phyloP scores from a whole-genome alignment of 192 early-diverging fungal genomes.

The Mortierella claussenii region DNA sequence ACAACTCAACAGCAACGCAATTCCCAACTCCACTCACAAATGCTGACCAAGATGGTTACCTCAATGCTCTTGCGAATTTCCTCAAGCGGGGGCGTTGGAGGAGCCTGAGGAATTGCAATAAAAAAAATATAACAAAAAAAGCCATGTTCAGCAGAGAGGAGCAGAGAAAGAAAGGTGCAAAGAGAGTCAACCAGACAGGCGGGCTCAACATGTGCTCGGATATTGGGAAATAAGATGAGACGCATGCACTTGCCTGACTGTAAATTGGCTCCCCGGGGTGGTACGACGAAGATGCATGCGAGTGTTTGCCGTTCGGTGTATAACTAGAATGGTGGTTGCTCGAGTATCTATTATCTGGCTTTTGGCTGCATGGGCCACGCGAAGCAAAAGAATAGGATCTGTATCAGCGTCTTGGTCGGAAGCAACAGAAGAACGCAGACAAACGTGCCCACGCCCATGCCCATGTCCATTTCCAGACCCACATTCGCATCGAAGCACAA shows the following conservation, averaged over 20 bases:
- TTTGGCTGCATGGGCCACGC: background rate
- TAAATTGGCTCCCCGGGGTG: background rate
- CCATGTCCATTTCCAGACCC: too few species aligned
- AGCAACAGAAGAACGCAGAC: too few species aligned
- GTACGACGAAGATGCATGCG: background rate
- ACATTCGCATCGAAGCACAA: too few species aligned
- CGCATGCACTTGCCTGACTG: slow-evolving; percentile 1
- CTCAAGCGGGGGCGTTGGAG: slow-evolving; percentile 25
- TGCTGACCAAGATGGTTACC: too few species aligned
- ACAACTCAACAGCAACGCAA: too few species aligned
- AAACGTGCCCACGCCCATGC: too few species aligned
- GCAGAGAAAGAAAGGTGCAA: background rate
- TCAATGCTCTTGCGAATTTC: slow-evolving; percentile 35
- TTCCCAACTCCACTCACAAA: too few species aligned
- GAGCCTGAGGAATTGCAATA: slow-evolving; percentile 8
- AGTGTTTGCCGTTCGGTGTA: background rate
- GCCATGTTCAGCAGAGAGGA: background rate
- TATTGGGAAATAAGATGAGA: background rate
- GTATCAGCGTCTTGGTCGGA: too few species aligned
- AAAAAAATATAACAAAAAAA: background rate
- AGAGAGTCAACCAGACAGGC: background rate
- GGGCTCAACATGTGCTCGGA: too few species aligned
- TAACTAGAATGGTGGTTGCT: background rate
- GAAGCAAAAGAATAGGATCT: background rate
- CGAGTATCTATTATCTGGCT: background rate